A percentile compares a stretch with the other conserved stretches of the same genome.
Conservation (phyloP, 1,139 yeast genomes). For the Eremothecium cymbalariae region DNA sequence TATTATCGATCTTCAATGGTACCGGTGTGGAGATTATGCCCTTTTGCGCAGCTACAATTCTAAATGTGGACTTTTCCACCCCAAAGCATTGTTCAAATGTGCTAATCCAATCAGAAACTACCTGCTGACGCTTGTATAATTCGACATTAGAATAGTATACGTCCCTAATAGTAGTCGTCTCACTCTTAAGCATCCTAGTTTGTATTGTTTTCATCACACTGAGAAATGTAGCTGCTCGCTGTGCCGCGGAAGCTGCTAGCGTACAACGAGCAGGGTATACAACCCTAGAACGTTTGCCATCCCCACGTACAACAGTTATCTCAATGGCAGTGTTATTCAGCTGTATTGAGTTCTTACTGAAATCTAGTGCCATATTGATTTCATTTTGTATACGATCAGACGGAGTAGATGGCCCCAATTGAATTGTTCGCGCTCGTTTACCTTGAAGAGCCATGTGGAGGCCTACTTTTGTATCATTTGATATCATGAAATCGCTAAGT, state of each 20-base stretch:
- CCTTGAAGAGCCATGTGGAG: conserved; percentile 4
- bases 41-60: conserved; percentile 32
- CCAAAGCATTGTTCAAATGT: conserved; percentile 18
- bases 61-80: conserved; percentile 16
- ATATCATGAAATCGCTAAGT: conserved; percentile 4
- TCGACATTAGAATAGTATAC: conserved; percentile 31
- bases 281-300: background rate
- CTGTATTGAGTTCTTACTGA: conserved; percentile 8
- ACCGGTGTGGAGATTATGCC: conserved; percentile 27
- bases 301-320: background rate
- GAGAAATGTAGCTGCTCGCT: conserved; percentile 15
- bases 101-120: conserved; percentile 21
- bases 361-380: conserved; percentile 4
- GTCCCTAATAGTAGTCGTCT: conserved; percentile 29
- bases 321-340: conserved; percentile 1
- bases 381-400: conserved; percentile 3
- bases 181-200: conserved; percentile 7
- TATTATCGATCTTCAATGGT: conserved; percentile 9
- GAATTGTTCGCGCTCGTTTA: background rate
- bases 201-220: conserved; percentile 15
- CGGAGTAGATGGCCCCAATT: conserved; percentile 2
- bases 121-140: conserved; percentile 23
- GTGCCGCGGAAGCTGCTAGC: conserved; percentile 7
- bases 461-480: background rate
- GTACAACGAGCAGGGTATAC: conserved; percentile 2